Conservation (phyloP, 805 yeast species). For the Alloascoidea hylecoeti region DNA sequence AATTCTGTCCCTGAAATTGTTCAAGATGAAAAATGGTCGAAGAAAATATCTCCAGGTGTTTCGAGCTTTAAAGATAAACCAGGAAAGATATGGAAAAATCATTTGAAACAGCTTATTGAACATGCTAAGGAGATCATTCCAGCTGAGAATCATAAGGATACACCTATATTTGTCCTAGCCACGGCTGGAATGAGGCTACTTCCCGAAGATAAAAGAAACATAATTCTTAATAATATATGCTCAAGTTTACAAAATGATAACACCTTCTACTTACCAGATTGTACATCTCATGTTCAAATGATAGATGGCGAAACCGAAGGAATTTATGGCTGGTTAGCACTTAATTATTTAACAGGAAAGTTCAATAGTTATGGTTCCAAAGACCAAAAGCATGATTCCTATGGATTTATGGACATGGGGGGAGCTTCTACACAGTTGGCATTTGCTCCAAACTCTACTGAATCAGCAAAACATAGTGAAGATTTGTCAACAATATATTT, state of each 20-base stretch:
- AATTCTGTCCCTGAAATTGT: slow-evolving; percentile 54
- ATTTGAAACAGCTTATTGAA: slow-evolving; percentile 47
- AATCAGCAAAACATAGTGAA: slow-evolving; percentile 49
- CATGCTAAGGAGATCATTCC: slow-evolving; percentile 70
- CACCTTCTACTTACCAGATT: slow-evolving; percentile 39
- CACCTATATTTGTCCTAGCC: slow-evolving; percentile 85
- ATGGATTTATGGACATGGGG: slow-evolving; percentile 98
- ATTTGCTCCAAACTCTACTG: slow-evolving; percentile 64
- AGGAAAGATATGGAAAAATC: slow-evolving; percentile 49
- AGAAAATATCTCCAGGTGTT: slow-evolving; percentile 72
- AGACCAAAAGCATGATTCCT: slow-evolving; percentile 32
- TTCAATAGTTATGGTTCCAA: slow-evolving; percentile 32
- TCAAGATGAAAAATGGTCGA: slow-evolving; percentile 55
- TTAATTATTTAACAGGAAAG: slow-evolving; percentile 69
- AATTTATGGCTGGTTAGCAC: slow-evolving; percentile 86
- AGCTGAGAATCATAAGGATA: slow-evolving; percentile 33
- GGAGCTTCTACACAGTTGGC: slow-evolving; percentile 97
- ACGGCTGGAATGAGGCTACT: slow-evolving; percentile 95
- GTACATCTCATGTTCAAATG: slow-evolving; percentile 62
- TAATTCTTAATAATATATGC: slow-evolving; percentile 51
- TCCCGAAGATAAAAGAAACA: slow-evolving; percentile 33
- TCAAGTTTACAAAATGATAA: slow-evolving; percentile 34
- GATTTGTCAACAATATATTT: slow-evolving; percentile 58
- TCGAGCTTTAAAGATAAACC: slow-evolving; percentile 48
- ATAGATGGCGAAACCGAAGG: slow-evolving; percentile 96